Evolutionary conservation across 176 grass and related monocot genomes (phyloP), one percentile per base, ranked within the genome.

Genomic region (Calamus simplicifolius): DNA sequence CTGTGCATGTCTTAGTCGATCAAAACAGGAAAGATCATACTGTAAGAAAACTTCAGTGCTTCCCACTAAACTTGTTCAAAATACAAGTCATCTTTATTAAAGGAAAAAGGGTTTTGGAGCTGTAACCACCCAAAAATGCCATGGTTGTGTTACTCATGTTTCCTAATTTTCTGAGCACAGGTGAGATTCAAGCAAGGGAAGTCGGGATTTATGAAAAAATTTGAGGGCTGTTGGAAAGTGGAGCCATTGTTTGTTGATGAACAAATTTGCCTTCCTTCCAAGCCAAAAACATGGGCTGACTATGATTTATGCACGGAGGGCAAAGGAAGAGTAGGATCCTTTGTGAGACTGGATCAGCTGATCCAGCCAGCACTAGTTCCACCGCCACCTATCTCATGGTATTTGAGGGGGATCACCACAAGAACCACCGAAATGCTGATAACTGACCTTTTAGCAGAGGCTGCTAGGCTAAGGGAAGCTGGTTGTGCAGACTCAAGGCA

Each of bases 151-250:
- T 6, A 12, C 31, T 38, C 10, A 38, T 38, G 31, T 10, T 38
- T 10, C 31, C 7, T 38, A 38, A 1, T 38, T 38, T 19, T 16
- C 68, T 79, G 16, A 8, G 14, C 62, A 49, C 64, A 87, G 87
- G 83, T 97, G 18, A 87, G 72, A 12, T 97, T 97, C 70, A 88
- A 85, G 67, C 87, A 88, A 65, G 87, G 92, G 5, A 72, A 59
- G 43, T 68, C 83, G 14, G 87, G 92, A 48, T 97, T 97, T 57
- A 91, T 97, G 92, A 77, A 79, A 55, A 90, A 67, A 18, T 88
- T 97, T 25, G 87, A 97, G 64, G 92, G 92, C 58, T 75, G 87
- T 56, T 91, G 92, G 87, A 90, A 72, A 77, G 85, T 91, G 63
- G 81, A 97, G 18, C 84, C 92, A 6, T 13, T 91, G 1, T 88